Percentiles rank a stretch among this genome's conserved stretches.
These are phyloP conservation scores for Phoenix roebelenii DNA, from an alignment of 176 grass and related monocot genomes.

Conservation along the genomic window DNA sequence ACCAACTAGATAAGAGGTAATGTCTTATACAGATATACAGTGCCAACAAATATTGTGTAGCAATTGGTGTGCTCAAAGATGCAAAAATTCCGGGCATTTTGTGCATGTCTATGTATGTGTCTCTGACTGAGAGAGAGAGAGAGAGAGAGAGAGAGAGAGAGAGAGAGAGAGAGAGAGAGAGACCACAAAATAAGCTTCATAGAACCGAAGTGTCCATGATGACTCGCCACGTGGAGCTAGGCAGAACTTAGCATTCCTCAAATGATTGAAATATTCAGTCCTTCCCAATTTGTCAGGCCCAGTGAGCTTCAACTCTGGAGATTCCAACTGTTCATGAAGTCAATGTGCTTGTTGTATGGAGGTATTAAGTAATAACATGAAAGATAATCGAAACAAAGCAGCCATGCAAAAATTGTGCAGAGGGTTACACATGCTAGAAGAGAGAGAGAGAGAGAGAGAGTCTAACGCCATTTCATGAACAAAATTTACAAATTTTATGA, in stretches of 20 bases:
- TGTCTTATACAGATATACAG: no score
- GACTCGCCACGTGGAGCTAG: conserved; percentile 94
- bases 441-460: no score
- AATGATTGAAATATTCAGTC: conserved; percentile 79
- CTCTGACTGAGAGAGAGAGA: no score
- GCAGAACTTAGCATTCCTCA: conserved; percentile 94
- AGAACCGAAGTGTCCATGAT: conserved; percentile 94
- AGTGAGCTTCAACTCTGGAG: conserved; percentile 73
- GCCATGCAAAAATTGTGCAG: neutral
- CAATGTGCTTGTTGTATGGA: conserved; percentile 12
- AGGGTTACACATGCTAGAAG: neutral
- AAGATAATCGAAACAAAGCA: conserved; percentile 6
- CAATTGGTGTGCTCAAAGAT: no score
- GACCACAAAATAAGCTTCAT: conserved; percentile 85
- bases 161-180: conserved; percentile 18
- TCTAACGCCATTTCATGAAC: no score
- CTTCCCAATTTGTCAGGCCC: conserved; percentile 82
- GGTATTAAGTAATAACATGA: conserved; percentile 3
- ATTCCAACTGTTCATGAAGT: conserved; percentile 52
- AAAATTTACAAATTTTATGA: no score
- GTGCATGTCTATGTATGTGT: no score
- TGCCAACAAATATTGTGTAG: no score
- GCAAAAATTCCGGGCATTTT: no score
- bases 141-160: no score
- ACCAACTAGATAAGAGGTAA: no score